A percentile compares a stretch with the other conserved stretches of the same genome.
phyloP scores from a whole-genome alignment of 257 asterid genomes.

The Ilex asprella region DNA sequence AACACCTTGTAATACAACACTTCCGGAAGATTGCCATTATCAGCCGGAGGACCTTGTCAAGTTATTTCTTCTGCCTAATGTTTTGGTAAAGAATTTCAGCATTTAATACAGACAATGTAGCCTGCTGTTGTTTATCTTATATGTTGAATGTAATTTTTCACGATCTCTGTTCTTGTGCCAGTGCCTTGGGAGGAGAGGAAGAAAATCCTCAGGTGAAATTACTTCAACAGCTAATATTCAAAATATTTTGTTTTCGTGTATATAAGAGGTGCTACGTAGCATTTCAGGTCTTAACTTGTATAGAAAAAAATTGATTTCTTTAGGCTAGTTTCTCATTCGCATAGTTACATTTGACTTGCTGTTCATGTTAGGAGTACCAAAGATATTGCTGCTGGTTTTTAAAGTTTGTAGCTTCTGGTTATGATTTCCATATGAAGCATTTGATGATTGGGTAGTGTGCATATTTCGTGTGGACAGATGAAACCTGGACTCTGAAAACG shows the following conservation, averaged over 20 bases:
- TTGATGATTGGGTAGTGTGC: no score
- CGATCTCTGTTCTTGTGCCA: slow-evolving; percentile 32
- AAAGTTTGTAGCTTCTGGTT: no score
- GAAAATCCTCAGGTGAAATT: slow-evolving; percentile 48
- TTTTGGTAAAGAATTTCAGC: slow-evolving; percentile 45
- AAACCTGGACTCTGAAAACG: no score
- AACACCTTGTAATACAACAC: slow-evolving; percentile 60
- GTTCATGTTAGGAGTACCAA: no score
- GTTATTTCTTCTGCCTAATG: slow-evolving; percentile 76
- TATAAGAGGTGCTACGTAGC: no score
- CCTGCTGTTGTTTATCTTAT: background rate
- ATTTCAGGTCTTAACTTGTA: no score
- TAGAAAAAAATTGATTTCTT: no score
- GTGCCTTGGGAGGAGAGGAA: slow-evolving; percentile 80
- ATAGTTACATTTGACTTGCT: no score
- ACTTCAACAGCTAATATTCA: background rate
- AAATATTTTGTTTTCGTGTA: background rate
- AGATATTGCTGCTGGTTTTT: no score
- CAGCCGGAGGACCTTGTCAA: slow-evolving; percentile 95
- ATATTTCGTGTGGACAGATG: no score
- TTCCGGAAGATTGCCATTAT: slow-evolving; percentile 98
- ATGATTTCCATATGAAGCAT: no score
- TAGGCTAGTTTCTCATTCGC: no score
- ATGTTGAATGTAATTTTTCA: slow-evolving; percentile 8
- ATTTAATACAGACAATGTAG: background rate